Evolutionary conservation across 2,329 filamentous ascomycete genomes (phyloP), one percentile per base, ranked within the genome.

Genomic region (Exophiala alcalophila): DNA sequence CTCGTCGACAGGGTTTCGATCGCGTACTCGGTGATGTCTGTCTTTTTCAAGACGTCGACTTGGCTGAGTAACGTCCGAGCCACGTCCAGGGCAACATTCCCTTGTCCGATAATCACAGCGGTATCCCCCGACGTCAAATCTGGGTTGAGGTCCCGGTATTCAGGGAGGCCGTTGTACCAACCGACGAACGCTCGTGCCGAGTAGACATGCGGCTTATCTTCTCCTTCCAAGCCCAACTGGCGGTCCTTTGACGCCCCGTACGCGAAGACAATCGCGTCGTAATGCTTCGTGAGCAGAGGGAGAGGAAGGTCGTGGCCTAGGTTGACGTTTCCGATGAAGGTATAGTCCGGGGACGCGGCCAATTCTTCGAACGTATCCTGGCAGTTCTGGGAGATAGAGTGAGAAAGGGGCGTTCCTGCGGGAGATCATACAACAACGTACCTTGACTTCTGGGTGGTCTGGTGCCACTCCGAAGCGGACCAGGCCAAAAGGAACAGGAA

Each of bases 381-480:
- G 62, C 91, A 97, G 61, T 96, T 97, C 88, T 94, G 59, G 12
- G 18, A 16, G 31, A 16, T 10, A 14, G 5, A 16, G 12, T 15
- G 6, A 26, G 27, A 27, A 24, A 4, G 7, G 11, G 8, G 10
- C 27, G 11, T 21, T 20, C 11, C 4, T 3, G 26, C 21, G 14
- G 15, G 9, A 8, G 25, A 7, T 10, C 8, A 12, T 12, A 24
- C 18, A 24, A 39, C 24, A 14, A 14, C 67, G 47, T 69, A 92
- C 88, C 80, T 98, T 98, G 55, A 98, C 92, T 69, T 98, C 91
- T 0, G 92, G 91, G 66, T 98, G 92, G 63, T 98, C 92, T 4
- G 92, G 92, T n/a, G 92, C 94, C 45, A 98, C 92, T 6, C 92
- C 92, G 60, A 92, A 95, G 41, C 92, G 77, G 35, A 94, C 90